Evolutionary conservation across 2,329 filamentous ascomycete genomes (phyloP).

Genomic region (Hypomyces perniciosus): DNA sequence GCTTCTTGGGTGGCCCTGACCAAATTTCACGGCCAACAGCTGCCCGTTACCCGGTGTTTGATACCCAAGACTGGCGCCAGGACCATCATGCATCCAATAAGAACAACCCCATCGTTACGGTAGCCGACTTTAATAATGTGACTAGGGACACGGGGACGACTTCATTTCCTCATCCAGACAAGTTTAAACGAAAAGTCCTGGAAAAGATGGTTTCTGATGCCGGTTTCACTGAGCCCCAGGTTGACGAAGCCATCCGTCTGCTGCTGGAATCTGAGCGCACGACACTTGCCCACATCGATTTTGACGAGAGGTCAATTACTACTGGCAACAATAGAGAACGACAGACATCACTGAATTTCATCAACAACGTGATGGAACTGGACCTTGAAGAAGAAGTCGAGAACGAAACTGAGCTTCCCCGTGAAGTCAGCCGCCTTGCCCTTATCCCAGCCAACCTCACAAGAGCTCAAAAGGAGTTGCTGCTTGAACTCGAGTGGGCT

Average conservation of each 20-base stretch:
- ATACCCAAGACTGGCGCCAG: slow-evolving; percentile 22
- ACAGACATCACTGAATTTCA: slow-evolving; percentile 3
- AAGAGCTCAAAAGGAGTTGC: slow-evolving; percentile 60
- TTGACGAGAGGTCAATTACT: slow-evolving; percentile 25
- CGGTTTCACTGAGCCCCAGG: slow-evolving; percentile 26
- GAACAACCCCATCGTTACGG: slow-evolving; percentile 16
- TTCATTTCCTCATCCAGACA: slow-evolving; percentile 20
- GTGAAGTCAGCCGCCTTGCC: slow-evolving; percentile 16
- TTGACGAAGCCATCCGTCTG: slow-evolving; percentile 29
- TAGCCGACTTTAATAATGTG: slow-evolving; percentile 21
- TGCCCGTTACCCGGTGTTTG: slow-evolving; percentile 30
- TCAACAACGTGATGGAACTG: not conserved
- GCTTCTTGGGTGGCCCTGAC: slow-evolving; percentile 60
- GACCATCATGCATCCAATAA: slow-evolving; percentile 11
- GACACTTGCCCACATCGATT: slow-evolving; percentile 24
- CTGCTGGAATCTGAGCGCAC: slow-evolving; percentile 31
- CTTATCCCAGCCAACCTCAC: slow-evolving; percentile 53
- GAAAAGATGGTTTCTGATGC: slow-evolving; percentile 33
- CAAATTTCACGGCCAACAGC: slow-evolving; percentile 41
- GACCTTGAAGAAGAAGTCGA: slow-evolving; percentile 20
- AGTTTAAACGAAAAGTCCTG: slow-evolving; percentile 27
- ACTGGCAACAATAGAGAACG: not conserved
- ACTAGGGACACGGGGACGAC: slow-evolving; percentile 18
- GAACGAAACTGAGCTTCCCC: slow-evolving; percentile 9
- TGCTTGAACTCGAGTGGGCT: slow-evolving; percentile 63